Conservation (phyloP, 169 alveolate genomes). For the Eimeria brunetti region DNA sequence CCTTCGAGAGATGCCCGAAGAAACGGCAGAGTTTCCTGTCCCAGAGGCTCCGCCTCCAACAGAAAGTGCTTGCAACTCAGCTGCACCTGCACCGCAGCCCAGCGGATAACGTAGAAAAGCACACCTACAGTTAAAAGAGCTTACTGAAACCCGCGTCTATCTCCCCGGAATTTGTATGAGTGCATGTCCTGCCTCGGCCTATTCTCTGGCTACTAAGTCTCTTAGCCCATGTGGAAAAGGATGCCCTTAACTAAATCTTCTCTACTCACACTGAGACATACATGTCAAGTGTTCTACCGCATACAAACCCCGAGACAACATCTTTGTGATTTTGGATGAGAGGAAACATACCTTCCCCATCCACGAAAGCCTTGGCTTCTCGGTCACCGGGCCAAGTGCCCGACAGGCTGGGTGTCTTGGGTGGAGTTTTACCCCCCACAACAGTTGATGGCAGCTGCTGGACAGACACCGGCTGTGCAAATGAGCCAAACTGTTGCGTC, state of each 20-base stretch:
- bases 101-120: neutral
- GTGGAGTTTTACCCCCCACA: neutral
- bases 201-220: neutral
- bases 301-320: neutral
- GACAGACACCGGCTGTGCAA: slow-evolving; percentile 9
- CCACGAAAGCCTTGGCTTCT: slow-evolving; percentile 17
- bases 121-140: neutral
- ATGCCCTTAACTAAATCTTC: neutral
- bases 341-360: slow-evolving; percentile 20
- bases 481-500: neutral
- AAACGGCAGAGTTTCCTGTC: neutral
- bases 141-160: neutral
- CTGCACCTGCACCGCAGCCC: slow-evolving; percentile 10
- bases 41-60: slow-evolving; percentile 39
- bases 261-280: neutral
- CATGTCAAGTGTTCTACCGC: neutral
- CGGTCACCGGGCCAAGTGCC: slow-evolving; percentile 11
- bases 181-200: neutral
- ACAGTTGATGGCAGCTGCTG: slow-evolving; percentile 29
- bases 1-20: slow-evolving; percentile 25
- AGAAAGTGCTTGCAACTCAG: slow-evolving; percentile 1
- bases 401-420: slow-evolving; percentile 14
- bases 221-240: neutral
- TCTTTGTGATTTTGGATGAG: neutral
- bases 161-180: neutral